Percentiles rank a stretch among this genome's conserved stretches.
Evolutionary conservation across 441 rosid genomes (phyloP).

Genomic region (Euphorbia schlechtendalii): DNA sequence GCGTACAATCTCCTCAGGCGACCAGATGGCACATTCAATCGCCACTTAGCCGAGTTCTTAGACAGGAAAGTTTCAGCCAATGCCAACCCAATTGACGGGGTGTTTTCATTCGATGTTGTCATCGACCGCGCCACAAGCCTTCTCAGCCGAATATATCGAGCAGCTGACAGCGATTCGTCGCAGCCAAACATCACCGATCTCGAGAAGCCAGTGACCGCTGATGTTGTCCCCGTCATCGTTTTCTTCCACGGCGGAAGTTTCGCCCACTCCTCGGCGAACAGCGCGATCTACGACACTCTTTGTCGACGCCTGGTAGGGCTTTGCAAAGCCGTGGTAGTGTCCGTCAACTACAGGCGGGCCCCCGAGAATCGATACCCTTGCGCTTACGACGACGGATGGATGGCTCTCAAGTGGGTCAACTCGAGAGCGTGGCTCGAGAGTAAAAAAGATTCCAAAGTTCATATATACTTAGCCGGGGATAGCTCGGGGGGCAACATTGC

Average conservation of each 20-base stretch:
- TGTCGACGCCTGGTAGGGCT: constrained; percentile 66
- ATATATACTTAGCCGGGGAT: constrained; percentile 79
- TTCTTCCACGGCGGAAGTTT: constrained; percentile 99
- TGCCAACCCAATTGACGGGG: constrained; percentile 69
- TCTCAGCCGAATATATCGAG: constrained; percentile 63
- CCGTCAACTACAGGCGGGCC: constrained; percentile 82
- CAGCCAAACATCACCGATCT: constrained; percentile 45
- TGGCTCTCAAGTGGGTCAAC: constrained; percentile 80
- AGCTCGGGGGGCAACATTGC: no score
- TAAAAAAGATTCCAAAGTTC: constrained; percentile 55
- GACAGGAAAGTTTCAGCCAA: constrained; percentile 88
- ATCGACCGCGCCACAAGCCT: constrained; percentile 64
- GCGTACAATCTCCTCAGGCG: constrained; percentile 88
- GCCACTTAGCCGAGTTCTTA: constrained; percentile 84
- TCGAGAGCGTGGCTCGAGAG: constrained; percentile 75
- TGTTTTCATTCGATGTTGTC: constrained; percentile 84
- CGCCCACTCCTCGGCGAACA: constrained; percentile 82
- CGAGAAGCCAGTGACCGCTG: constrained; percentile 52
- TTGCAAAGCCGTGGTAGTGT: constrained; percentile 74
- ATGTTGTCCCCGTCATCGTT: constrained; percentile 67
- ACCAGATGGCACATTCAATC: constrained; percentile 85
- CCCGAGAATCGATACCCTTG: constrained; percentile 81
- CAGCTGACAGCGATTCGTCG: constrained; percentile 25
- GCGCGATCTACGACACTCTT: constrained; percentile 79
- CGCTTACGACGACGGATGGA: constrained; percentile 94